Conservation (phyloP, 768 basidiomycete species). For the Cyclocybe aegerita region DNA sequence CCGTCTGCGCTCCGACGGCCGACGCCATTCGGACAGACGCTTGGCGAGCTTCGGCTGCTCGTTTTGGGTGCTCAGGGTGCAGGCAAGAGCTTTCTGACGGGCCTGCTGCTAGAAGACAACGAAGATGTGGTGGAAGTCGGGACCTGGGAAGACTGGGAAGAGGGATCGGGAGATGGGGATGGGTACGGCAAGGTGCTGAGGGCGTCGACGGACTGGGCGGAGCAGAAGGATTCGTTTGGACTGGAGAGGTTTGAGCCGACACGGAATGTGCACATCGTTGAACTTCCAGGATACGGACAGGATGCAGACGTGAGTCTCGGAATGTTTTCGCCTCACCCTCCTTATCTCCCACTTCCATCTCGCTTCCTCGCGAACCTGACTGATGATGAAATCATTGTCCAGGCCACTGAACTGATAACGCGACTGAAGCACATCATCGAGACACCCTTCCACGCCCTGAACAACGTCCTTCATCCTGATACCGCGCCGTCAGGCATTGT, state of each 20-base stretch:
- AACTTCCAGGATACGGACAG: slow-evolving; percentile 44
- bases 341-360: slow-evolving; percentile 2
- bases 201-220: slow-evolving; percentile 74
- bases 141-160: slow-evolving; percentile 49
- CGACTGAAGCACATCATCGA: slow-evolving; percentile 45
- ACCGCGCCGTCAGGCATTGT: slow-evolving; percentile 51
- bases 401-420: slow-evolving; percentile 33
- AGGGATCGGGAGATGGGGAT: slow-evolving; percentile 11
- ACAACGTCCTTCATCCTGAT: slow-evolving; percentile 52
- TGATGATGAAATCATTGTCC: background rate
- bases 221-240: slow-evolving; percentile 63
- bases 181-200: slow-evolving; percentile 41
- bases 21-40: slow-evolving; percentile 65
- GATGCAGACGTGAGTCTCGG: slow-evolving; percentile 43
- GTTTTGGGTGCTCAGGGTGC: slow-evolving; percentile 47
- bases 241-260: slow-evolving; percentile 65
- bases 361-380: no score
- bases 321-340: background rate
- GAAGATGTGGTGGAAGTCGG: slow-evolving; percentile 67
- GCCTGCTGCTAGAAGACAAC: slow-evolving; percentile 58
- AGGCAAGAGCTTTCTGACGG: slow-evolving; percentile 45
- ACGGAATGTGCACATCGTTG: slow-evolving; percentile 62
- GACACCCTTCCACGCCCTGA: slow-evolving; percentile 51
- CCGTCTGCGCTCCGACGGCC: slow-evolving; percentile 62
- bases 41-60: slow-evolving; percentile 60